Percentiles rank a stretch among this genome's conserved stretches.
phyloP scores from a whole-genome alignment of 179 eudicot species.

The Vitellaria paradoxa region DNA sequence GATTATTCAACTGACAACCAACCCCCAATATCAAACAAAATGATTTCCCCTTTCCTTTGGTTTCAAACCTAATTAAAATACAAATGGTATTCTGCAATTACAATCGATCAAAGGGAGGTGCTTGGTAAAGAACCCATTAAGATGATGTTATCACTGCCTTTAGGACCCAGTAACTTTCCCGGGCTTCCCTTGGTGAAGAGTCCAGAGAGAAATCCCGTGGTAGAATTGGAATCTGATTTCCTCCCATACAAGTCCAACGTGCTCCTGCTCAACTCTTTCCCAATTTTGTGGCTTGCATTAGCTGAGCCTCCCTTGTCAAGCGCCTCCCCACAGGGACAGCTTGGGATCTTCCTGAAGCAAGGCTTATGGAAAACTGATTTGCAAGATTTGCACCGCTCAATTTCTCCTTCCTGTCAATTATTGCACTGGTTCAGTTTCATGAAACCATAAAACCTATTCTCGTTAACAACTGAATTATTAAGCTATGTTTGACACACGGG shows the following conservation, averaged over 20 bases:
- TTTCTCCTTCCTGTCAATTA: conserved; percentile 46
- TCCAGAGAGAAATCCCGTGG: conserved; percentile 52
- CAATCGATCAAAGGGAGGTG: conserved; percentile 45
- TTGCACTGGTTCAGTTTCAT: background rate
- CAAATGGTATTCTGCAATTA: background rate
- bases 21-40: background rate
- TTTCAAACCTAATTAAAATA: background rate
- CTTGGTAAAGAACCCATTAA: conserved; percentile 79
- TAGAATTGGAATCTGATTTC: conserved; percentile 42
- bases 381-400: conserved; percentile 69
- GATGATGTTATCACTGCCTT: conserved; percentile 45
- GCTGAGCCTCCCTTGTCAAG: conserved; percentile 15
- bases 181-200: conserved; percentile 47
- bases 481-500: background rate
- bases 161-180: conserved; percentile 28
- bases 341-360: conserved; percentile 59
- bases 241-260: conserved; percentile 17
- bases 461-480: background rate
- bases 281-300: background rate
- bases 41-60: background rate
- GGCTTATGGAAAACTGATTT: conserved; percentile 60
- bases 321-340: conserved; percentile 11
- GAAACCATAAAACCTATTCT: background rate
- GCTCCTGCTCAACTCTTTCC: background rate
- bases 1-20: background rate